A percentile compares a stretch with the other conserved stretches of the same genome.
Evolutionary conservation across 2,329 filamentous ascomycete genomes (phyloP).

Genomic region (Talaromyces sp.): DNA sequence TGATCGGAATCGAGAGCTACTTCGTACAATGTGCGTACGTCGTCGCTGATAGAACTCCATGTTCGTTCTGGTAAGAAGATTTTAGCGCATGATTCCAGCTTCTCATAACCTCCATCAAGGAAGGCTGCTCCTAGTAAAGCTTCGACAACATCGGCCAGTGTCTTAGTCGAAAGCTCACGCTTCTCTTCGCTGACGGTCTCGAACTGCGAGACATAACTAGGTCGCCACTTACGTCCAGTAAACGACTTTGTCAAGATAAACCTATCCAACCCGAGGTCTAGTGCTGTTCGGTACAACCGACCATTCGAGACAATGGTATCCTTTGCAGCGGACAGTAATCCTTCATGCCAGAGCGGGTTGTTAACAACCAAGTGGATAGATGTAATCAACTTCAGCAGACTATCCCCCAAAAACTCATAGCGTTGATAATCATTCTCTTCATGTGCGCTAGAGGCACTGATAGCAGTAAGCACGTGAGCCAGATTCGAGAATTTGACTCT

Average conservation of each 20-base stretch:
- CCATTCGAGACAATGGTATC: slow-evolving; percentile 68
- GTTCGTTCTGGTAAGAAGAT: slow-evolving; percentile 59
- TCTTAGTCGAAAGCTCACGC: slow-evolving; percentile 63
- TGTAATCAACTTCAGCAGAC: slow-evolving; percentile 69
- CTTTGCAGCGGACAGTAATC: slow-evolving; percentile 64
- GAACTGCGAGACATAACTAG: slow-evolving; percentile 53
- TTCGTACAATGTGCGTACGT: slow-evolving; percentile 43
- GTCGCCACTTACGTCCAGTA: slow-evolving; percentile 66
- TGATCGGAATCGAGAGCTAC: slow-evolving; percentile 32
- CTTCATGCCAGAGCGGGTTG: slow-evolving; percentile 67
- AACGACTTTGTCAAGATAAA: slow-evolving; percentile 68
- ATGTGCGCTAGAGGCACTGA: slow-evolving; percentile 59
- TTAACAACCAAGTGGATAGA: slow-evolving; percentile 59
- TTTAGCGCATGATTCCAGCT: slow-evolving; percentile 59
- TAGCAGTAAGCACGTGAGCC: slow-evolving; percentile 60
- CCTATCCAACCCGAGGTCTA: slow-evolving; percentile 60
- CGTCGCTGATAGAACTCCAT: slow-evolving; percentile 48
- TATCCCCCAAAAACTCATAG: slow-evolving; percentile 83
- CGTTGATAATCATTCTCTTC: slow-evolving; percentile 69
- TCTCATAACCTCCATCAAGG: slow-evolving; percentile 60
- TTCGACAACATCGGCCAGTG: slow-evolving; percentile 82
- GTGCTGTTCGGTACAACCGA: slow-evolving; percentile 61
- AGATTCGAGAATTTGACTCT: slow-evolving; percentile 52
- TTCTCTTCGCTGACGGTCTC: slow-evolving; percentile 16
- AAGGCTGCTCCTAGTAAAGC: slow-evolving; percentile 74